phyloP scores from a whole-genome alignment of 352 stramenopile species.

The Phytophthora syringae region DNA sequence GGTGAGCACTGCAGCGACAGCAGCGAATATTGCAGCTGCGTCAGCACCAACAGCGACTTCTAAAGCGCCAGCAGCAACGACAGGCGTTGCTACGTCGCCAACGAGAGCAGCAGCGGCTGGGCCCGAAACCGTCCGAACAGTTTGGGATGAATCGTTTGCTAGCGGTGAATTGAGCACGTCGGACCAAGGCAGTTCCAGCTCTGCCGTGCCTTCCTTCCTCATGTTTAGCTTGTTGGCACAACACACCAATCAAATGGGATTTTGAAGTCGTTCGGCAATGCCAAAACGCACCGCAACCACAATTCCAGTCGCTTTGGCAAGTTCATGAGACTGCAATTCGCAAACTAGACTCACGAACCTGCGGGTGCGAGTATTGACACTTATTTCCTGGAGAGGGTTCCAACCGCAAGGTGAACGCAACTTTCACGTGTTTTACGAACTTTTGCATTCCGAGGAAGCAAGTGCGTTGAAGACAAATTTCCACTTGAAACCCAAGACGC shows the following conservation, averaged over 20 bases:
- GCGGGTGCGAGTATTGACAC: slow-evolving; percentile 82
- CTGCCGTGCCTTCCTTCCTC: slow-evolving; percentile 33
- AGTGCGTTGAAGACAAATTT: no score
- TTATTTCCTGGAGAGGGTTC: slow-evolving; percentile 82
- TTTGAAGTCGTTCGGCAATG: slow-evolving; percentile 90
- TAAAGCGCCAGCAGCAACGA: slow-evolving; percentile 37
- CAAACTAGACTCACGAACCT: slow-evolving; percentile 71
- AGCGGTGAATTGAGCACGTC: slow-evolving; percentile 46
- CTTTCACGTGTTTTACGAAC: slow-evolving; percentile 90
- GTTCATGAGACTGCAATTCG: slow-evolving; percentile 90
- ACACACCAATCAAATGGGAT: slow-evolving; percentile 76
- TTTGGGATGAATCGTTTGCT: slow-evolving; percentile 16
- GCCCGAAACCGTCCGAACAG: slow-evolving; percentile 15
- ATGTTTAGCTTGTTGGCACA: slow-evolving; percentile 57
- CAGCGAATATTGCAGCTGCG: slow-evolving; percentile 38
- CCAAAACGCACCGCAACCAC: slow-evolving; percentile 90
- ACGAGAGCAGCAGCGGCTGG: slow-evolving; percentile 22
- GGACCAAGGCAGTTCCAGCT: slow-evolving; percentile 23
- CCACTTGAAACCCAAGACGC: slow-evolving; percentile 56
- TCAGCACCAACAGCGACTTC: slow-evolving; percentile 33
- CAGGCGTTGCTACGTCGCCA: slow-evolving; percentile 22
- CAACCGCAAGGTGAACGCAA: slow-evolving; percentile 83
- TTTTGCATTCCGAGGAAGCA: slow-evolving; percentile 74
- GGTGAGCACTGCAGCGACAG: slow-evolving; percentile 35
- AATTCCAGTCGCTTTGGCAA: slow-evolving; percentile 94